Percentiles rank a stretch among this genome's conserved stretches.
Evolutionary conservation across 257 asterid species (phyloP).

Genomic region (Leonotis leonurus): DNA sequence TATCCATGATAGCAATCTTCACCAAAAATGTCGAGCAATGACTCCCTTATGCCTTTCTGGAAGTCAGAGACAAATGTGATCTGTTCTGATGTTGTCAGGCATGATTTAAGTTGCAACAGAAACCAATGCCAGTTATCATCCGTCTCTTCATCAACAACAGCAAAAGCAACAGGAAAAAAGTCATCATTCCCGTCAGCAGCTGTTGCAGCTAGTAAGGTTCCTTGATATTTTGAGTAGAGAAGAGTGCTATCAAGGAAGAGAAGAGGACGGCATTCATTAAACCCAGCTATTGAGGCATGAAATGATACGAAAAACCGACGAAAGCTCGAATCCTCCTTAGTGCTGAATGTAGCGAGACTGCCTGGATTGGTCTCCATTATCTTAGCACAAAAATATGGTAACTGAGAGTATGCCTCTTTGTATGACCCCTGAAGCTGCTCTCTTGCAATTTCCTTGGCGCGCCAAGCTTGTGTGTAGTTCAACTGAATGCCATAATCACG

Average conservation of each 20-base stretch:
- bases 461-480: slow-evolving; percentile 98
- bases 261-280: slow-evolving; percentile 89
- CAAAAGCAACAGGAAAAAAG: slow-evolving; percentile 86
- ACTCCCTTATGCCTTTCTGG: slow-evolving; percentile 76
- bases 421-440: slow-evolving; percentile 99
- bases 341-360: slow-evolving; percentile 68
- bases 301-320: slow-evolving; percentile 76
- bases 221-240: slow-evolving; percentile 93
- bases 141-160: slow-evolving; percentile 93
- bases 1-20: slow-evolving; percentile 80
- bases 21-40: slow-evolving; percentile 65
- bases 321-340: slow-evolving; percentile 93
- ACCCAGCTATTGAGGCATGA: slow-evolving; percentile 85
- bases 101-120: slow-evolving; percentile 71
- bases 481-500: slow-evolving; percentile 98
- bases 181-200: slow-evolving; percentile 92
- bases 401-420: slow-evolving; percentile 81
- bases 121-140: slow-evolving; percentile 96
- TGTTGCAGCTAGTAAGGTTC: slow-evolving; percentile 81
- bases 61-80: slow-evolving; percentile 87
- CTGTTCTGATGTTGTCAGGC: slow-evolving; percentile 59
- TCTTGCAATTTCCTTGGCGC: slow-evolving; percentile 96
- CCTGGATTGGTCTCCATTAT: slow-evolving; percentile 94
- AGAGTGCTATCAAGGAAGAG: slow-evolving; percentile 86
- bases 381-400: slow-evolving; percentile 80